Conservation (phyloP, 495 filamentous ascomycete genomes). For the Daldinia childiae region DNA sequence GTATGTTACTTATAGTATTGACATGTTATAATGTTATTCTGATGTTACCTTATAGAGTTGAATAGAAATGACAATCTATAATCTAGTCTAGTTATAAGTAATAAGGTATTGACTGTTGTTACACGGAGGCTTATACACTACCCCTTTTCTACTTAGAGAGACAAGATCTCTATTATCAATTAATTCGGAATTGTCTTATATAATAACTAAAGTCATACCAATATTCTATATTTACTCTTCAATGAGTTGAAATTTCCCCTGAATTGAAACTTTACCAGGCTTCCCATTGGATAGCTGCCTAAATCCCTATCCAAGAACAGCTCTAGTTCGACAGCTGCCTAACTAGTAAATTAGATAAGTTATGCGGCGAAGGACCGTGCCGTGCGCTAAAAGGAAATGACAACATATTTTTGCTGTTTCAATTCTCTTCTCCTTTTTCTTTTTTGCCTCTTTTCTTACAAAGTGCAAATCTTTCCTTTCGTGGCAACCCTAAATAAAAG, state of each 20-base stretch:
- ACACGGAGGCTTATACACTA: background rate
- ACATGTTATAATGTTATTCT: background rate
- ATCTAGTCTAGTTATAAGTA: background rate
- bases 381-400: background rate
- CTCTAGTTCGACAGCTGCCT: background rate
- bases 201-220: too few species aligned
- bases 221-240: too few species aligned
- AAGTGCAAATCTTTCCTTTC: constrained; percentile 29
- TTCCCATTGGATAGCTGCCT: background rate
- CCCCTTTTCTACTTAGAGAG: too few species aligned
- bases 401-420: background rate
- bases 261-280: background rate
- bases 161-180: too few species aligned
- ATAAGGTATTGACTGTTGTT: background rate
- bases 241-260: too few species aligned
- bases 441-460: background rate
- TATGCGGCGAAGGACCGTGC: background rate
- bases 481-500: constrained; percentile 11
- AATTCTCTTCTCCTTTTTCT: background rate
- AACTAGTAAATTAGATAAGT: background rate
- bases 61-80: background rate
- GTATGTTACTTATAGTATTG: background rate
- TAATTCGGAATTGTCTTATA: too few species aligned
- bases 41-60: background rate
- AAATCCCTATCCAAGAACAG: background rate